Conservation (phyloP, 1,284 basidiomycete species). For the Tilletia walkeri region DNA sequence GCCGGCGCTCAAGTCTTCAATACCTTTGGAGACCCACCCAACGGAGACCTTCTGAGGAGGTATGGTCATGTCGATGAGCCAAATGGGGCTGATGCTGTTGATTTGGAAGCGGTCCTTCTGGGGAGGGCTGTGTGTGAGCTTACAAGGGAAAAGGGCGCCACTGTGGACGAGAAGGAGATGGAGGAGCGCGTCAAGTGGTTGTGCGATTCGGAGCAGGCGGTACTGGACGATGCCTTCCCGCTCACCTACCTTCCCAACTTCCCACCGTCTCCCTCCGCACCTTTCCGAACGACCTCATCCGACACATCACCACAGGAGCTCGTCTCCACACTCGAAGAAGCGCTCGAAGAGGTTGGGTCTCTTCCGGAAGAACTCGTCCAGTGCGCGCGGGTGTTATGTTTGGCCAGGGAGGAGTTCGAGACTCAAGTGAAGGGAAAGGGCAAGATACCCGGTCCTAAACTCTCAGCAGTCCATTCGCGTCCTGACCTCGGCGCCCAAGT, state of each 20-base stretch:
- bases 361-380: background rate
- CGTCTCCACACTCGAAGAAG: background rate
- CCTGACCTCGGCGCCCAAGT: too few species aligned
- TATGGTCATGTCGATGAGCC: constrained; percentile 91
- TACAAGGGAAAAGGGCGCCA: background rate
- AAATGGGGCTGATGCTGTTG: constrained; percentile 84
- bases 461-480: background rate
- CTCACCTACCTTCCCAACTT: background rate
- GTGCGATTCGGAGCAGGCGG: background rate
- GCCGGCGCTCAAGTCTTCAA: constrained; percentile 86
- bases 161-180: constrained; percentile 17
- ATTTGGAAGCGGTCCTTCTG: constrained; percentile 76
- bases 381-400: constrained; percentile 61
- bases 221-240: background rate
- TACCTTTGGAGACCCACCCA: constrained; percentile 91
- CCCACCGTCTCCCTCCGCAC: background rate
- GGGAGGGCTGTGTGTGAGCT: constrained; percentile 58
- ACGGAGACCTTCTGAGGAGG: constrained; percentile 85
- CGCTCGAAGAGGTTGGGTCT: background rate
- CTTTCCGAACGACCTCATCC: background rate
- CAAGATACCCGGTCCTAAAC: background rate
- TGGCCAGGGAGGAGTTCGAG: constrained; percentile 66
- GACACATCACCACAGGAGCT: background rate
- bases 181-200: constrained; percentile 20
- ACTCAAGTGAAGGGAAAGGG: constrained; percentile 61